Base-by-base conservation (phyloP, 306 rosid genomes). In the Citrullus colocynthis region DNA sequence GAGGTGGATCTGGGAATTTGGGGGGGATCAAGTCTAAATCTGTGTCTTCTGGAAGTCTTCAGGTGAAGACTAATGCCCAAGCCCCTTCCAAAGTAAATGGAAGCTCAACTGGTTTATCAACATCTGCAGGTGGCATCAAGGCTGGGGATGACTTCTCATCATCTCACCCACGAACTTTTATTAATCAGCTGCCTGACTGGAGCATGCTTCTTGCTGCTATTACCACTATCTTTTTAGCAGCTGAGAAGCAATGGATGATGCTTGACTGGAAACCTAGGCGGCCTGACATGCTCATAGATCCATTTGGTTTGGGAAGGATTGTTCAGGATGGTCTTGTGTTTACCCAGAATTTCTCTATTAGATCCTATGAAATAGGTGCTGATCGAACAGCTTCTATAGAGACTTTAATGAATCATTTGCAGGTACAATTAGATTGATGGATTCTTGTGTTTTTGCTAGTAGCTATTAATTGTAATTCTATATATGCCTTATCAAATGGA, bases 221-320 rank as follows among this genome's bases (percentile, higher is more conserved):
- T 42, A 96, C 99, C 9, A 96, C 98, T 7, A 84, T 93, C 80
- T 96, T 96, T 89, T 83, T 96, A 88, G 99, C 99, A 6, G 98
- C 99, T 1, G 99, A 96, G 88, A 96, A 96, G 83, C 98, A 96
- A 87, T 96, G 99, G 99, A 96, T 91, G 93, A 96, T 96, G 98
- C 99, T 96, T 76, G 99, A 96, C 80, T 96, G 99, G 99, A 96
- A 96, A 85, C 98, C 99, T 48, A 89, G 89, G 83, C 90, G 99
- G 51, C 60, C 96, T 41, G 99, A 93, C 86, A 83, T 96, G 99
- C 93, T 91, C 62, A 78, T 89, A n/a, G 97, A 96, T 70, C 91
- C 98, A 4, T 96, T 96, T 87, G 97, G 93, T 54, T 79, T 96
- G 48, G 99, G 99, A 72, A 90, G 83, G 82, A 88, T 96, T 82